Evolutionary conservation across 2,329 filamentous ascomycete species (phyloP), one percentile per base, ranked within the genome.

Genomic region (Torrubiella hemipterigena): DNA sequence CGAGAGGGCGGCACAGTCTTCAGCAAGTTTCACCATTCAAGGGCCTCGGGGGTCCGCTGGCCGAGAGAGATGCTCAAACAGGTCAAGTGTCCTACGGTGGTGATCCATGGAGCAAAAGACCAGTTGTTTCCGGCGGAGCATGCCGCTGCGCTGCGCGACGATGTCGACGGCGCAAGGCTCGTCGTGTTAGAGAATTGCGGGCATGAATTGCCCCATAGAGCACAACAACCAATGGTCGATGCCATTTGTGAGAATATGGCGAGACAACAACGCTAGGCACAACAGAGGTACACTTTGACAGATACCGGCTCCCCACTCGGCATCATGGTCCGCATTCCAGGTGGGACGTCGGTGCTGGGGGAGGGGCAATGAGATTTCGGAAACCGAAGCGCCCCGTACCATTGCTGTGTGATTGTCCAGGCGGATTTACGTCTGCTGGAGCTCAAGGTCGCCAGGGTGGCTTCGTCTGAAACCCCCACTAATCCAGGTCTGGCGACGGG

Each of bases 101-200:
- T 53, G 10, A 37, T 51, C 16, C 47, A 50, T 27, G 43, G 43
- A 4, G 43, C 27, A 4, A 45, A 51, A 17, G 49, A 52, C 20
- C 50, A 49, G 27, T 30, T 45, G 6, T 50, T 53, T 36, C 42
- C 44, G 0, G 30, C 38, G 22, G 35, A 32, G 19, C 49, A 53
- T 17, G 46, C 40, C 3, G 34, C 50, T 18, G 45, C 43, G 0
- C 26, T 53, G 25, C 41, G 30, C 3, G 42, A 38, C 12, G 48
- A 38, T 1, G 41, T 51, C 7, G 27, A 38, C 3, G 33, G 35
- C 6, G 38, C 41, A 2, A 35, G 41, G 16, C 43, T 51, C 13
- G 39, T 49, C 1, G 22, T 46, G 5, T 29, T 41, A 23, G 33
- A 32, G 11, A 11, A 29, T n/a, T 29, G 27, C 14, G 27, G 27